Percentiles rank a stretch among this genome's conserved stretches.
These are phyloP conservation scores for Thraustochytrium striatum DNA, from an alignment of 352 stramenopile genomes.

Conservation along the genomic window DNA sequence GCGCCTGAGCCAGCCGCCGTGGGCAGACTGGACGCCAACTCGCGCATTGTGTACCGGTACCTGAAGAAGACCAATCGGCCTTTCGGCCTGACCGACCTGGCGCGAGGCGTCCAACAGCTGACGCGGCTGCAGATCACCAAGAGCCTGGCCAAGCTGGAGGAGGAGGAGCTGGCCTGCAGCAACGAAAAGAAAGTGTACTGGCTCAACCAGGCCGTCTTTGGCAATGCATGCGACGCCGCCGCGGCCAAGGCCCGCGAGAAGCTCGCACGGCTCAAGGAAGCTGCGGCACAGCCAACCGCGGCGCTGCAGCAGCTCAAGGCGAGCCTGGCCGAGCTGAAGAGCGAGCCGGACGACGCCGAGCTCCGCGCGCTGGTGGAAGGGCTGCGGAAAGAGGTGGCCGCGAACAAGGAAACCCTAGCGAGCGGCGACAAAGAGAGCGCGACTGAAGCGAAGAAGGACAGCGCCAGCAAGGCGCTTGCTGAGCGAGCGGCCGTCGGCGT, in stretches of 20 bases:
- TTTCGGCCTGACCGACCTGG: neutral
- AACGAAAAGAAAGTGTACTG: conserved; percentile 45
- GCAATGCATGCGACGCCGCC: neutral
- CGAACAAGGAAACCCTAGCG: neutral
- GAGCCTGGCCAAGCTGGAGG: conserved; percentile 11
- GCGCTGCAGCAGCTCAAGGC: neutral
- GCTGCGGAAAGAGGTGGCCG: neutral
- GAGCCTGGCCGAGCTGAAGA: neutral
- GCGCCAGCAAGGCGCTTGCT: neutral
- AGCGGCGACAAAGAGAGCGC: neutral
- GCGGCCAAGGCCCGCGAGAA: neutral
- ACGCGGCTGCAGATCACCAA: conserved; percentile 28
- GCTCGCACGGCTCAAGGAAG: neutral
- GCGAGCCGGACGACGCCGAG: conserved; percentile 4
- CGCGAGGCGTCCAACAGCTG: neutral
- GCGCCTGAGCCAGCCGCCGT: neutral
- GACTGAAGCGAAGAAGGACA: neutral
- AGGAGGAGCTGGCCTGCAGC: neutral
- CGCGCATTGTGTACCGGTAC: conserved; percentile 15
- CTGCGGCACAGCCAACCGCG: neutral
- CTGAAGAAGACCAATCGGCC: conserved; percentile 31
- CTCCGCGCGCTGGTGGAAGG: neutral
- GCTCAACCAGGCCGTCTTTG: conserved; percentile 18
- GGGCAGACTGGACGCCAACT: neutral
- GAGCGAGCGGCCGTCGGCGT: neutral